phyloP scores from a whole-genome alignment of 2,329 filamentous ascomycete species.

The Colletotrichum caudatum region DNA sequence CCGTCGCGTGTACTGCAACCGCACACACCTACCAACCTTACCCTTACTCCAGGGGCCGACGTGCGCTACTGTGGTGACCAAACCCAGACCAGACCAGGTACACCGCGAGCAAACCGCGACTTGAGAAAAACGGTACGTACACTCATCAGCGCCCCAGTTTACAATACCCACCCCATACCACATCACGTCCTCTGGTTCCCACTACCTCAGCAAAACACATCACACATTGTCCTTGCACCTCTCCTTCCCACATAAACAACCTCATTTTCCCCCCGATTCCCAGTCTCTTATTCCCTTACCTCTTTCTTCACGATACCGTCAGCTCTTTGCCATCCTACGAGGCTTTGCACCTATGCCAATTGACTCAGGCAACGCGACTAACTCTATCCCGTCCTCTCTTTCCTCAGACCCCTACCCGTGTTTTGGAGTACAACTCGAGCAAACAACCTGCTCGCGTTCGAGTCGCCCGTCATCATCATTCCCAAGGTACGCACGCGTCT shows the following conservation, averaged over 20 bases:
- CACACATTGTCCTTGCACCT: slow-evolving; percentile 28
- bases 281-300: slow-evolving; percentile 10
- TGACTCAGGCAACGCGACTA: slow-evolving; percentile 34
- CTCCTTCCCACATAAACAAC: slow-evolving; percentile 35
- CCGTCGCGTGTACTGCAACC: slow-evolving; percentile 24
- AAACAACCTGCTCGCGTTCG: slow-evolving; percentile 34
- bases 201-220: slow-evolving; percentile 41
- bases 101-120: slow-evolving; percentile 30
- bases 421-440: slow-evolving; percentile 35
- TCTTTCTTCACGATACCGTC: slow-evolving; percentile 19
- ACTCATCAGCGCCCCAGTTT: slow-evolving; percentile 21
- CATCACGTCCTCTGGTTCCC: slow-evolving; percentile 41
- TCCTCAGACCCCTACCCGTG: slow-evolving; percentile 13
- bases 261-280: slow-evolving; percentile 15
- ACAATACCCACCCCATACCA: slow-evolving; percentile 40
- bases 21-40: slow-evolving; percentile 8
- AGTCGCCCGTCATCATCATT: slow-evolving; percentile 39
- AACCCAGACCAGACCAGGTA: slow-evolving; percentile 34
- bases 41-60: slow-evolving; percentile 5
- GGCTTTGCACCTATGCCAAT: slow-evolving; percentile 19
- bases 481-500: slow-evolving; percentile 36
- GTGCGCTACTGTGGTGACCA: slow-evolving; percentile 41
- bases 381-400: slow-evolving; percentile 1
- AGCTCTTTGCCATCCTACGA: not conserved
- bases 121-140: slow-evolving; percentile 34